Base-by-base conservation (phyloP, 345 rosid species). In the Arabis hirsuta region DNA sequence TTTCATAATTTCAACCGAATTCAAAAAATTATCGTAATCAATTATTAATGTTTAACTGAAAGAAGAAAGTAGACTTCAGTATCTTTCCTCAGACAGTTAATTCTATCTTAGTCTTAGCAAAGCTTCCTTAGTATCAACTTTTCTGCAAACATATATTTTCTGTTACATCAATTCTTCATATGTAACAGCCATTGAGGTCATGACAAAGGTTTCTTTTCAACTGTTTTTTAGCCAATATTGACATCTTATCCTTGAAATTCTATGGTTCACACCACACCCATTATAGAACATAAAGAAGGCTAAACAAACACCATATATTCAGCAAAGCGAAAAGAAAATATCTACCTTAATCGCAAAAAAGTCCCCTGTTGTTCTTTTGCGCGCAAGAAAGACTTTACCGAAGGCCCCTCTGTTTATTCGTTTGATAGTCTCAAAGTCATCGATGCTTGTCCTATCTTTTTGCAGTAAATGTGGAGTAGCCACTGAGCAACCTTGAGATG, bases 351-450 rank as follows among this genome's bases (percentile, higher is more conserved):
- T 88, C 39, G 96, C 96, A 90, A 90, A 90, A 66, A 90, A 77
- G 79, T 90, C 96, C 56, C 96, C 90, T 3, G 96, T 90, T 31
- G 88, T 82, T 67, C 93, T 78, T 83, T 90, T 88, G 58, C 91
- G 93, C 42, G 96, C 90, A 63, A 90, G 93, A 76, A 86, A 90
- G 76, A 90, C 96, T 83, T 86, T 90, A 53, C 96, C 96, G 74
- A 83, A 90, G 50, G 91, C 91, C 38, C 96, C 96, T 81, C 88
- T 86, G 80, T 91, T 90, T 51, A 90, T 85, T 76, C 91, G 96
- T 79, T 86, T 90, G 81, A 90, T 86, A 70, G 85, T 90, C 78
- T 86, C 93, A 82, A 90, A 90, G 73, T 90, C 96, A 74, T 86
- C 86, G 55, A 90, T 90, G 79, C 92, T 83, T 75, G 83, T 87